A percentile compares a stretch with the other conserved stretches of the same genome.
These are phyloP conservation scores for Candida dajiaensis DNA, from an alignment of 805 yeast genomes.

Conservation along the genomic window DNA sequence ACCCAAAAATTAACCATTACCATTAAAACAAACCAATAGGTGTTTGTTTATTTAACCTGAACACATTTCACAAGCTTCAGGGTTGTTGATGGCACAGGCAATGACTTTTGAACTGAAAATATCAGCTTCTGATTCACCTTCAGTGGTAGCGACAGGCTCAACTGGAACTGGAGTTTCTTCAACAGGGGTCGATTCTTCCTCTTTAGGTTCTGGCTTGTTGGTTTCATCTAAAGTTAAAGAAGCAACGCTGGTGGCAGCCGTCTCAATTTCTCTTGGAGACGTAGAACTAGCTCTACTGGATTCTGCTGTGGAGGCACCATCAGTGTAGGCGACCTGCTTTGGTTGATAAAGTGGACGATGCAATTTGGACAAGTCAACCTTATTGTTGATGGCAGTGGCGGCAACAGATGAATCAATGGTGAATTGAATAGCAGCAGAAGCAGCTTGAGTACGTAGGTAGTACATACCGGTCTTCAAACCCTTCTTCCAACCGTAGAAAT, in stretches of 20 bases:
- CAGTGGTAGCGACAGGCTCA: conserved; percentile 22
- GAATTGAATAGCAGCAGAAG: conserved; percentile 92
- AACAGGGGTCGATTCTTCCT: conserved; percentile 24
- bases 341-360: conserved; percentile 33
- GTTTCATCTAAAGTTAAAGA: conserved; percentile 36
- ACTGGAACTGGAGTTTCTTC: conserved; percentile 19
- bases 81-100: conserved; percentile 96
- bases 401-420: conserved; percentile 89
- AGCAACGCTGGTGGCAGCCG: conserved; percentile 30
- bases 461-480: conserved; percentile 99
- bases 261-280: conserved; percentile 29
- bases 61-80: conserved; percentile 98
- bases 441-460: conserved; percentile 95
- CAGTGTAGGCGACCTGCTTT: conserved; percentile 11
- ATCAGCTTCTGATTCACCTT: conserved; percentile 54
- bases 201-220: conserved; percentile 19
- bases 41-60: conserved; percentile 57
- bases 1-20: not conserved
- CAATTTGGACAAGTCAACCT: conserved; percentile 30
- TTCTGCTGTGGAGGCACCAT: conserved; percentile 10
- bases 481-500: conserved; percentile 97
- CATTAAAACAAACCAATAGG: conserved; percentile 2
- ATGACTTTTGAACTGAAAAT: conserved; percentile 89
- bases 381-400: conserved; percentile 71
- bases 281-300: conserved; percentile 22